Percentiles rank a stretch among this genome's conserved stretches.
Evolutionary conservation across 768 basidiomycete species (phyloP).

Genomic region (Agaricus sinodeliciosus): DNA sequence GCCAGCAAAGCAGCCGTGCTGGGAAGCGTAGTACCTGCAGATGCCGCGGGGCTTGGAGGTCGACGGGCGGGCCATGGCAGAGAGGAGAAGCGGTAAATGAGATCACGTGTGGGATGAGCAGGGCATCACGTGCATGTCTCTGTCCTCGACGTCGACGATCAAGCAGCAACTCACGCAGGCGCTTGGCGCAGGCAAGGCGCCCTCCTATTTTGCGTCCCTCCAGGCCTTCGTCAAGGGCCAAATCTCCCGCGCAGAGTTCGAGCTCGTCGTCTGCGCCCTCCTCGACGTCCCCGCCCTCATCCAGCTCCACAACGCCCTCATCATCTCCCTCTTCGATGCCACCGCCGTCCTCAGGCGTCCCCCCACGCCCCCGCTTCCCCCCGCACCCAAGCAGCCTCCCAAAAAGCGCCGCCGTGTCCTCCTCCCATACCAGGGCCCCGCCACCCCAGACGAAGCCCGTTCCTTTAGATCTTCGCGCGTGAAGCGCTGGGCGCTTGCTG

Average conservation of each 20-base stretch:
- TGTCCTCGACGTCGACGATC: conserved; percentile 68
- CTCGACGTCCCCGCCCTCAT: conserved; percentile 30
- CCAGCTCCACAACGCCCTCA: conserved; percentile 77
- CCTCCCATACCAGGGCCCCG: conserved; percentile 68
- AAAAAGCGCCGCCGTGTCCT: conserved; percentile 66
- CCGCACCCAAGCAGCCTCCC: conserved; percentile 51
- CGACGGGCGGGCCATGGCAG: conserved; percentile 1
- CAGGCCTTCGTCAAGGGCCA: conserved; percentile 60
- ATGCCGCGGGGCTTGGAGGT: conserved; percentile 62
- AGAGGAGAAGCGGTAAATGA: conserved; percentile 8
- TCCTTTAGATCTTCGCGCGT: conserved; percentile 57
- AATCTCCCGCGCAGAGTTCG: conserved; percentile 71
- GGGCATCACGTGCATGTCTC: conserved; percentile 43
- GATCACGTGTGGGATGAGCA: neutral
- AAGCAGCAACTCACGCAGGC: conserved; percentile 59
- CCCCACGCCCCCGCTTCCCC: conserved; percentile 58
- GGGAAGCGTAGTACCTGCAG: conserved; percentile 59
- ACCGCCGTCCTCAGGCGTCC: conserved; percentile 62
- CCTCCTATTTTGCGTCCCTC: conserved; percentile 56
- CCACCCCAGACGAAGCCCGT: conserved; percentile 42
- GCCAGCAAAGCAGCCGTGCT: conserved; percentile 65
- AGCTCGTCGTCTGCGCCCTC: conserved; percentile 31
- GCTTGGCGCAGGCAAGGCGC: conserved; percentile 50
- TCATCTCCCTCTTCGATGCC: conserved; percentile 79
- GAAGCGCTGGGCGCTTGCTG: conserved; percentile 67